These are phyloP conservation scores for Fusarium buharicum DNA, from an alignment of 2,329 filamentous ascomycete genomes.

Conservation along the genomic window DNA sequence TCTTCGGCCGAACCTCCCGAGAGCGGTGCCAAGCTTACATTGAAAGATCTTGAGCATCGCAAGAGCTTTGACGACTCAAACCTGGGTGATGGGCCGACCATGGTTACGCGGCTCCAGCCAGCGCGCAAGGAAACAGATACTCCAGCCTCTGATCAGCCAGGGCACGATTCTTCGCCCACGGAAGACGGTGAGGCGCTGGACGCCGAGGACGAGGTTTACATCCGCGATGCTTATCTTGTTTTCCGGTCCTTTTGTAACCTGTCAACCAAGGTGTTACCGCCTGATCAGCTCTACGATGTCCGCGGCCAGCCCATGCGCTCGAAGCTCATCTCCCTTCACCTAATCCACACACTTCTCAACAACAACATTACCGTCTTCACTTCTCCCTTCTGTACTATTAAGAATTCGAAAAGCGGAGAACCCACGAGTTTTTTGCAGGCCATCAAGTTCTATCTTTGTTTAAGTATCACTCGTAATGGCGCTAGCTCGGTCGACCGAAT, in stretches of 20 bases:
- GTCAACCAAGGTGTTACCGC: conserved; percentile 88
- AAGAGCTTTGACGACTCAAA: conserved; percentile 77
- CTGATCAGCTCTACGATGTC: conserved; percentile 91
- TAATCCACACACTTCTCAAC: conserved; percentile 94
- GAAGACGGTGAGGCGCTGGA: conserved; percentile 71
- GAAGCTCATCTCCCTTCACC: conserved; percentile 92
- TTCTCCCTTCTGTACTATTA: conserved; percentile 91
- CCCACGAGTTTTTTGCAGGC: conserved; percentile 92
- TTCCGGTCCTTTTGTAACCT: conserved; percentile 98
- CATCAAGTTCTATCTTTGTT: conserved; percentile 94
- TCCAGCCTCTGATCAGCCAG: conserved; percentile 65
- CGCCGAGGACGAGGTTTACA: conserved; percentile 92
- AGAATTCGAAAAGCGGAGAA: conserved; percentile 87
- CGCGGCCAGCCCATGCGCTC: conserved; percentile 97
- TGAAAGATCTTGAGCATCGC: conserved; percentile 73
- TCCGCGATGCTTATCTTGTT: conserved; percentile 95
- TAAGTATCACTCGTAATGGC: conserved; percentile 94
- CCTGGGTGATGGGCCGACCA: conserved; percentile 73
- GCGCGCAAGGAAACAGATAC: conserved; percentile 52
- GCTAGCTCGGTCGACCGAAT: conserved; percentile 91
- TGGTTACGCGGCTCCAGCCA: conserved; percentile 71
- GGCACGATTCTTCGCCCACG: conserved; percentile 63
- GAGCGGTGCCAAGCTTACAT: conserved; percentile 66
- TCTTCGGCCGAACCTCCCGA: conserved; percentile 46
- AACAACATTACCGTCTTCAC: conserved; percentile 93